These are phyloP conservation scores for Metschnikowia drakensbergensis DNA, from an alignment of 805 yeast species.

Conservation along the genomic window DNA sequence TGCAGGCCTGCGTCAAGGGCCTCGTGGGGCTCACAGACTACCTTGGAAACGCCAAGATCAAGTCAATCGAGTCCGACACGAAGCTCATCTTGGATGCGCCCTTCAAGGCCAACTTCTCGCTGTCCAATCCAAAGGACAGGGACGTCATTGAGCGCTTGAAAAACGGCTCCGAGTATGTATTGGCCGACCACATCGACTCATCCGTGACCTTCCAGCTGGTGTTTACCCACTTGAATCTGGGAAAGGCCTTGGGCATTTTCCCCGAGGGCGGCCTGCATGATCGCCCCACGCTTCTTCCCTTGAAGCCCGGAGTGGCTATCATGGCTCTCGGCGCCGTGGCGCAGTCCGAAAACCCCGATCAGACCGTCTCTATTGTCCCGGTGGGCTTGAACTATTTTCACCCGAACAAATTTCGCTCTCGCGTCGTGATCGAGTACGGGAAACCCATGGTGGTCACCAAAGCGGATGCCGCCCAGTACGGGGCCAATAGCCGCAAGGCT, in stretches of 20 bases:
- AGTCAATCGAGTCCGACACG: constrained; percentile 29
- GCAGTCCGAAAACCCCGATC: constrained; percentile 21
- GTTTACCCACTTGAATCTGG: constrained; percentile 33
- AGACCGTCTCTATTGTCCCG: constrained; percentile 31
- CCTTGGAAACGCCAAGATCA: constrained; percentile 33
- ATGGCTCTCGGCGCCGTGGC: constrained; percentile 43
- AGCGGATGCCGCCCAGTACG: constrained; percentile 26
- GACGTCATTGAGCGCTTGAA: constrained; percentile 16
- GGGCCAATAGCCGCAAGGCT: constrained; percentile 23
- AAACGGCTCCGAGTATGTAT: constrained; percentile 30
- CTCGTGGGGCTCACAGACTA: constrained; percentile 36
- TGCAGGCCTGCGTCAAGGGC: constrained; percentile 33
- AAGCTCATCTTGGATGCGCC: constrained; percentile 25
- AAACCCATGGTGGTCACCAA: constrained; percentile 35
- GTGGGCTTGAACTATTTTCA: constrained; percentile 43
- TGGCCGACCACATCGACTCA: constrained; percentile 40
- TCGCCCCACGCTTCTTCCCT: constrained; percentile 38
- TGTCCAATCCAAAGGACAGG: constrained; percentile 12
- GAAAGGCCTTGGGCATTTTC: constrained; percentile 37
- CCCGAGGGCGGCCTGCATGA: constrained; percentile 47
- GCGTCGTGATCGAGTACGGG: constrained; percentile 43
- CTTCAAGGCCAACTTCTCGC: constrained; percentile 18
- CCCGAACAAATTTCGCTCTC: constrained; percentile 37
- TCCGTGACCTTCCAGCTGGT: constrained; percentile 34
- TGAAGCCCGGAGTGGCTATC: constrained; percentile 44